A percentile compares a stretch with the other conserved stretches of the same genome.
phyloP scores from a whole-genome alignment of 1,284 basidiomycete genomes.

The Mycosarcoma mackinlayi region DNA sequence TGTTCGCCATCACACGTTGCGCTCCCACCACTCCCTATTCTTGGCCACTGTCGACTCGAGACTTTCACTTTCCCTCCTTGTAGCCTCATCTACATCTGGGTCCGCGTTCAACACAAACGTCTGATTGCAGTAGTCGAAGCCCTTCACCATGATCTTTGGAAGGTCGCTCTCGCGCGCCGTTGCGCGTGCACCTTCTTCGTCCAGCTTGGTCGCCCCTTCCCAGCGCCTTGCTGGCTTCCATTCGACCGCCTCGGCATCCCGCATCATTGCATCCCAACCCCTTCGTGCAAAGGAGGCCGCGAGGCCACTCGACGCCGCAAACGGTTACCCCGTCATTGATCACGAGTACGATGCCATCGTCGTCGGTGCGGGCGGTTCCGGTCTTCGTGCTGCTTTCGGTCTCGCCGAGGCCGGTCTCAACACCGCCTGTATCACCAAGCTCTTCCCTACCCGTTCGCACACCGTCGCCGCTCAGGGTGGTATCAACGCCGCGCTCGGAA shows the following conservation, averaged over 20 bases:
- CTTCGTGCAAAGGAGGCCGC: constrained; percentile 84
- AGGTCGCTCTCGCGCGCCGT: constrained; percentile 52
- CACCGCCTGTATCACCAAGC: constrained; percentile 91
- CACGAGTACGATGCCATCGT: constrained; percentile 73
- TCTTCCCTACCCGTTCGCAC: constrained; percentile 99
- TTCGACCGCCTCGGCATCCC: constrained; percentile 64
- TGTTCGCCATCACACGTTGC: constrained; percentile 1
- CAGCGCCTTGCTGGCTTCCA: constrained; percentile 58
- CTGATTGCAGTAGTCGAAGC: constrained; percentile 12
- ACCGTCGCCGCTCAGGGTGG: constrained; percentile 99
- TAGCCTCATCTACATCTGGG: constrained; percentile 5
- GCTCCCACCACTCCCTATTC: not conserved
- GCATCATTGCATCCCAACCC: constrained; percentile 80
- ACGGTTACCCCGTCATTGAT: constrained; percentile 93
- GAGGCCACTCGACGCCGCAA: constrained; percentile 56
- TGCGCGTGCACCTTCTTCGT: constrained; percentile 48
- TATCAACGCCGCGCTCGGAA: constrained; percentile 98
- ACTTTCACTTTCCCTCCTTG: not conserved
- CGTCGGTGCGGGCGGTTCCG: constrained; percentile 90
- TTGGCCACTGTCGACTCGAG: not conserved
- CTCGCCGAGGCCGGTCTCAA: constrained; percentile 98
- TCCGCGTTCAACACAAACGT: constrained; percentile 9
- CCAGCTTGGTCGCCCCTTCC: constrained; percentile 43
- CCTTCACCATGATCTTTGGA: constrained; percentile 44
- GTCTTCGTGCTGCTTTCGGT: constrained; percentile 97